A percentile compares a stretch with the other conserved stretches of the same genome.
phyloP scores from a whole-genome alignment of 2,329 filamentous ascomycete species.

The Botrytis fabae region DNA sequence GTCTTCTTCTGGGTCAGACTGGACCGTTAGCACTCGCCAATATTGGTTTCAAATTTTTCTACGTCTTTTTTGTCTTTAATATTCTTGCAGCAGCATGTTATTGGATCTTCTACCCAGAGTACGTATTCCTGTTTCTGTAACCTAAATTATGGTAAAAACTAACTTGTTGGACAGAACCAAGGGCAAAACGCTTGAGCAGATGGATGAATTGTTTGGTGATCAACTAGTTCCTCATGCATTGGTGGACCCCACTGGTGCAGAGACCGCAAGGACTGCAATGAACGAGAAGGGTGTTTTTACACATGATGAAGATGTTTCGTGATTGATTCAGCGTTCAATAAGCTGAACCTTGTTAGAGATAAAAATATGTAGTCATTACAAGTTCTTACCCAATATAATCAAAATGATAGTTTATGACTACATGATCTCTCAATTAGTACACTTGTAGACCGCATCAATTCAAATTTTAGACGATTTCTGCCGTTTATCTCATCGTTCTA shows the following conservation, averaged over 20 bases:
- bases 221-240: slow-evolving; percentile 43
- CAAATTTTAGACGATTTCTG: background rate
- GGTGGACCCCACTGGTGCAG: slow-evolving; percentile 40
- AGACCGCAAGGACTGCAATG: slow-evolving; percentile 26
- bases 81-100: slow-evolving; percentile 43
- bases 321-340: background rate
- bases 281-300: background rate
- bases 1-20: slow-evolving; percentile 53
- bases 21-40: slow-evolving; percentile 56
- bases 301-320: background rate
- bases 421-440: background rate
- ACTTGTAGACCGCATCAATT: background rate
- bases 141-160: slow-evolving; percentile 38
- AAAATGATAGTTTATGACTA: background rate
- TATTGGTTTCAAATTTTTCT: slow-evolving; percentile 48
- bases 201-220: slow-evolving; percentile 40
- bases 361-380: background rate
- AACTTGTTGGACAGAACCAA: slow-evolving; percentile 39
- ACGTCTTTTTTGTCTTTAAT: background rate
- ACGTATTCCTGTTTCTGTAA: slow-evolving; percentile 37
- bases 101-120: slow-evolving; percentile 49
- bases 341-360: background rate
- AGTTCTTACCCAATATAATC: background rate
- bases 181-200: slow-evolving; percentile 39
- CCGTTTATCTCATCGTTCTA: background rate